Evolutionary conservation across 2,329 filamentous ascomycete species (phyloP), one percentile per base, ranked within the genome.

Genomic region (Madurella fahalii): DNA sequence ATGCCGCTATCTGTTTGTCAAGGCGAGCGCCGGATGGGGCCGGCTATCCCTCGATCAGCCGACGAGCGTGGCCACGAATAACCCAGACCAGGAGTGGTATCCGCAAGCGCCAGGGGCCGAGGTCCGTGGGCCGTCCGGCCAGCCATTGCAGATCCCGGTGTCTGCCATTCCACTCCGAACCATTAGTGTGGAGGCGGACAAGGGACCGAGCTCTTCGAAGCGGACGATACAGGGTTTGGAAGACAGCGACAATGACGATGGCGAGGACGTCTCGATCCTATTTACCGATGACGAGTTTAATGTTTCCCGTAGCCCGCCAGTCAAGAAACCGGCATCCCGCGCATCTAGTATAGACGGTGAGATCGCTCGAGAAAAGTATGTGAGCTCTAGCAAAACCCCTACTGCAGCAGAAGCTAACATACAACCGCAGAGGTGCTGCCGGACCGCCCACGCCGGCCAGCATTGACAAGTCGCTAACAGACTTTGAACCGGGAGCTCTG

Each of bases 1-100:
- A 65, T 91, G 90, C 25, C 82, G 91, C 42, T 96, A 95, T 69
- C 77, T 96, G 1, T 89, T 96, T 61, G 82, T 76, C 12, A 40
- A 54, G 16, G 41, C 59, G 15, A n/a, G 13, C 15, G 2, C 51
- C 11, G 30, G 15, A 9, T 37, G 17, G 20, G 13, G 9, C 45
- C 17, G 31, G 45, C 32, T 18, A 13, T n/a, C 5, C 2, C 18
- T 25, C 20, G 34, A 43, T 7, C 40, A n/a, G 40, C 18, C 17
- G 50, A 61, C 25, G 25, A 25, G 4, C 25, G 25, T 25, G 25
- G 25, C 13, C 48, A 17, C 2, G 30, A 50, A 40, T 17, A 43
- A 45, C n/a, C 13, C 47, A n/a, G 30, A 16, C 20, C 41, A 20
- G 40, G 12, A 2, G 0, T 57, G 48, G 42, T 52, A 59, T 31